phyloP scores from a whole-genome alignment of 345 rosid species.

The Corymbia maculata region DNA sequence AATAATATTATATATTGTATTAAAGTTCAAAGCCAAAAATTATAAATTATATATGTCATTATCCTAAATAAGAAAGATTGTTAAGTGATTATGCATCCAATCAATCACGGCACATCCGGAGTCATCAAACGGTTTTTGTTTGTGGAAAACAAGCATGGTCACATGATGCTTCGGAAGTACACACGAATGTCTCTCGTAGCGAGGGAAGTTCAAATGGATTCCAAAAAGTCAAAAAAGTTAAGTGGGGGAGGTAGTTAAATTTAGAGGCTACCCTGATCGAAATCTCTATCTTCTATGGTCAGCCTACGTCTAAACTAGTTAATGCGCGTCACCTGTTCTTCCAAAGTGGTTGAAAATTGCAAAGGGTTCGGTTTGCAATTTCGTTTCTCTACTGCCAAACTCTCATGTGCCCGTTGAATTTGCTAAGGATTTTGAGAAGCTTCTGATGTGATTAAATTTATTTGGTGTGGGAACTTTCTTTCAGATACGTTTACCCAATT shows the following conservation, averaged over 20 bases:
- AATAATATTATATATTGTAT: too few species aligned
- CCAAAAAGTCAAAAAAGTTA: neutral
- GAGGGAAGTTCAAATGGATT: too few species aligned
- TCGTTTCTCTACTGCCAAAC: neutral
- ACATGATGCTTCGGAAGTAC: neutral
- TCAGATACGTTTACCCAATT: neutral
- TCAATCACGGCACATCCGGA: neutral
- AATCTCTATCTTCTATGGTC: neutral
- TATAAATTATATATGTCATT: too few species aligned
- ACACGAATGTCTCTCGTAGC: too few species aligned
- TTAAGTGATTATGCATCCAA: neutral
- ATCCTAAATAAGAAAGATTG: neutral
- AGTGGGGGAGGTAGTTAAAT: neutral
- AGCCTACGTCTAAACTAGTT: neutral
- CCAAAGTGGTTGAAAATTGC: neutral
- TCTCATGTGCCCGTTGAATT: neutral
- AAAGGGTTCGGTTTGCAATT: neutral
- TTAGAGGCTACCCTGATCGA: neutral
- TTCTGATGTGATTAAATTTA: neutral
- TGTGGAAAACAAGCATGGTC: neutral
- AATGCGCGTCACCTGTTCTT: neutral
- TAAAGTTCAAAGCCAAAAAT: too few species aligned
- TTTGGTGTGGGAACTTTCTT: accelerated
- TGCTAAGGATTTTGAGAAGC: neutral
- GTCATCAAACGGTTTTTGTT: neutral